phyloP scores from a whole-genome alignment of 2,329 filamentous ascomycete genomes.

The Ceratocystis harringtonii region DNA sequence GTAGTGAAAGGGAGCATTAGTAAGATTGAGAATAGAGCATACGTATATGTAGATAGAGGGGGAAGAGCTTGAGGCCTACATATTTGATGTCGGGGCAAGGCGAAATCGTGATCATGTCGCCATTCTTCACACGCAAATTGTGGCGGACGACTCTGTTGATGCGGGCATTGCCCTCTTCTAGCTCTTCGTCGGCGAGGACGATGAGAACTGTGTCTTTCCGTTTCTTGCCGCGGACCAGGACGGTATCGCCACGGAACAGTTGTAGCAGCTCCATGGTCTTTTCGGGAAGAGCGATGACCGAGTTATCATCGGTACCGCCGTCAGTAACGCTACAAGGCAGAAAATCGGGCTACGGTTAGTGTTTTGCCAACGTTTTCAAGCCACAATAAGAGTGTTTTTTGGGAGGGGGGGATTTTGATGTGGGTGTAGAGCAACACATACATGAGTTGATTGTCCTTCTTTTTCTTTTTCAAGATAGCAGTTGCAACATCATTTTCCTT shows the following conservation, averaged over 20 bases:
- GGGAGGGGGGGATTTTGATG: too few relatives aligned
- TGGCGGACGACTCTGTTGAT: conserved; percentile 98
- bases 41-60: background rate
- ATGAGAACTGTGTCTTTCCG: conserved; percentile 97
- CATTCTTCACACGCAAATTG: conserved; percentile 96
- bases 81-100: conserved; percentile 99
- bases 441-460: conserved; percentile 99
- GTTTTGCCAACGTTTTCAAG: too few relatives aligned
- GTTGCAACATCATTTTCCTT: conserved; percentile 85
- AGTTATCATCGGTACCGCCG: conserved; percentile 98
- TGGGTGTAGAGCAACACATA: conserved; percentile 32
- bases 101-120: conserved; percentile 93
- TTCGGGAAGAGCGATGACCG: conserved; percentile 94
- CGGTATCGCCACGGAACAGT: conserved; percentile 96
- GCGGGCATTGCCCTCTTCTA: conserved; percentile 90
- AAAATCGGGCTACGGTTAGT: too few relatives aligned
- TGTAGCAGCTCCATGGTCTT: conserved; percentile 97
- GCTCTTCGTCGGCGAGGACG: conserved; percentile 90
- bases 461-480: conserved; percentile 99
- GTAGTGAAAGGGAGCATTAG: conserved; percentile 1
- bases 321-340: conserved; percentile 67
- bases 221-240: conserved; percentile 98
- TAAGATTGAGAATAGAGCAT: background rate
- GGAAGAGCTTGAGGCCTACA: conserved; percentile 40
- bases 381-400: background rate